These are phyloP conservation scores for Draba incana DNA, from an alignment of 345 rosid genomes.

Conservation along the genomic window DNA sequence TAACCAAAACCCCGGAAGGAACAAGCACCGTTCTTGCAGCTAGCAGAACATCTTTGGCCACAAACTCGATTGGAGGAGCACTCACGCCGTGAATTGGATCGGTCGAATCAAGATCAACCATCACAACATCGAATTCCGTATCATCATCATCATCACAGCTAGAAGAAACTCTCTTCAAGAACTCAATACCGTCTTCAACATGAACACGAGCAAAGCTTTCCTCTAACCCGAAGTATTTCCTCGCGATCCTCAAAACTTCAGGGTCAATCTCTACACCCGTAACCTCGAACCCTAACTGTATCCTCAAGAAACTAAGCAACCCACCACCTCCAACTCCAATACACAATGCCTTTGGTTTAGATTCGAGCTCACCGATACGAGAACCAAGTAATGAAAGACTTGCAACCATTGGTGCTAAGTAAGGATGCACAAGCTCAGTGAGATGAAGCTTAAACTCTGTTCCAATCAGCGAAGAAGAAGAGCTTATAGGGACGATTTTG, in stretches of 20 bases:
- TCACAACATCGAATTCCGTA: conserved; percentile 61
- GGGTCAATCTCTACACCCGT: conserved; percentile 73
- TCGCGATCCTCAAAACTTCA: conserved; percentile 62
- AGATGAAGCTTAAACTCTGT: conserved; percentile 51
- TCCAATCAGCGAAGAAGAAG: conserved; percentile 37
- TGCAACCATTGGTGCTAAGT: conserved; percentile 81
- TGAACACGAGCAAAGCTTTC: conserved; percentile 49
- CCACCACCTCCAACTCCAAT: conserved; percentile 92
- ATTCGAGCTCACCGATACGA: conserved; percentile 36
- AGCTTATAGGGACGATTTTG: conserved; percentile 45
- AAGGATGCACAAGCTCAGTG: conserved; percentile 67
- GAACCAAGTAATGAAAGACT: conserved; percentile 52
- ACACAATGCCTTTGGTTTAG: conserved; percentile 66
- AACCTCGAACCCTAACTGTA: conserved; percentile 62
- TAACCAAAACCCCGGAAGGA: conserved; percentile 57
- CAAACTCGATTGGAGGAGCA: conserved; percentile 76
- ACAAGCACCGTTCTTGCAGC: conserved; percentile 60
- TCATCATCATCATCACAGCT: conserved; percentile 6
- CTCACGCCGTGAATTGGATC: conserved; percentile 55
- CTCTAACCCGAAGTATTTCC: conserved; percentile 66
- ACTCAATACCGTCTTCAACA: conserved; percentile 60
- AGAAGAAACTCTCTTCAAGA: conserved; percentile 47
- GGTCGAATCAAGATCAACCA: conserved; percentile 81
- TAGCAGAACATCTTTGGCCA: conserved; percentile 49
- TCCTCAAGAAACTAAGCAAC: conserved; percentile 62